phyloP scores from a whole-genome alignment of 192 early-diverging fungal species.

The Spinellus fusiger region DNA sequence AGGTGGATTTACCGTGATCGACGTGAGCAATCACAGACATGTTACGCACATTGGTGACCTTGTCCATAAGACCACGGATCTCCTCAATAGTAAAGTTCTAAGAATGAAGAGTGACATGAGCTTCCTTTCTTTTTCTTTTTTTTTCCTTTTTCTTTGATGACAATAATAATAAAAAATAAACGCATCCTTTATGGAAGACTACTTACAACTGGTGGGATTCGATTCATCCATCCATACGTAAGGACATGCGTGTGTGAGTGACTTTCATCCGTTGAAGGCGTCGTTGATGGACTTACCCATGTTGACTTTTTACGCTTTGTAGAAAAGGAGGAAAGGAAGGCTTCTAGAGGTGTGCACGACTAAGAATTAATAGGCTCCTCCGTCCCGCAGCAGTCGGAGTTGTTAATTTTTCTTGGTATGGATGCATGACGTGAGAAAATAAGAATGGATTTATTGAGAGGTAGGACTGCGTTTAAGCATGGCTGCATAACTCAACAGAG shows the following conservation, averaged over 20 bases:
- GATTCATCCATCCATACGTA: too few relatives aligned
- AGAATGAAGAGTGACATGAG: neutral
- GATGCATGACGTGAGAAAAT: too few relatives aligned
- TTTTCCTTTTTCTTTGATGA: neutral
- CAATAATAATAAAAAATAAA: neutral
- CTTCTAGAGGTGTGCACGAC: too few relatives aligned
- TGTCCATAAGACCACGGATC: conserved; percentile 41
- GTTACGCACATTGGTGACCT: conserved; percentile 93
- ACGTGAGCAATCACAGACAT: conserved; percentile 99
- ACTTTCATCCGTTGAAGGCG: neutral
- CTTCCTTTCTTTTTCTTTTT: neutral
- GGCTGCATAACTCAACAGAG: neutral
- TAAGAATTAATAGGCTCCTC: too few relatives aligned
- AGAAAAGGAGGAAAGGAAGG: conserved; percentile 1
- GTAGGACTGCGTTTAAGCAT: neutral
- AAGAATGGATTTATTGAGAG: too few relatives aligned
- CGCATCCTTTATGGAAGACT: neutral
- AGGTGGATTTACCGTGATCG: conserved; percentile 97
- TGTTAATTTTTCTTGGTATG: too few relatives aligned
- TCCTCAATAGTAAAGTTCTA: conserved; percentile 49
- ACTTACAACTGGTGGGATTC: too few relatives aligned
- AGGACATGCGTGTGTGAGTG: neutral
- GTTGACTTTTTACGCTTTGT: conserved; percentile 2
- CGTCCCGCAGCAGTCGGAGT: too few relatives aligned
- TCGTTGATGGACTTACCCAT: neutral